These are phyloP conservation scores for Geum urbanum DNA, from an alignment of 306 rosid genomes.

Conservation along the genomic window DNA sequence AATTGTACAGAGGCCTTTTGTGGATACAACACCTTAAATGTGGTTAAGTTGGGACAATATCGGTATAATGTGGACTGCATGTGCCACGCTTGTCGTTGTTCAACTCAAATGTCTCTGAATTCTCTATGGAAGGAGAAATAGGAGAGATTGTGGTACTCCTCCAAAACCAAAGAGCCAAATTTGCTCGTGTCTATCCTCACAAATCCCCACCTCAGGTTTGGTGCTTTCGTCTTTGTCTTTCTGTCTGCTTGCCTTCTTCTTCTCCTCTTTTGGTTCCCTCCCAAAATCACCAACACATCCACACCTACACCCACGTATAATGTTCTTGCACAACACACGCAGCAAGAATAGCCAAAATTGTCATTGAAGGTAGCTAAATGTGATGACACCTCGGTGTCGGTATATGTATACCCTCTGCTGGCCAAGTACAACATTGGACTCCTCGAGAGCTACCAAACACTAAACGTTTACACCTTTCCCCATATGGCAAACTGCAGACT, in stretches of 20 bases:
- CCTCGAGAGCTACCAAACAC: constrained; percentile 42
- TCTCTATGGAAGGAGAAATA: constrained; percentile 23
- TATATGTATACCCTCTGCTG: constrained; percentile 62
- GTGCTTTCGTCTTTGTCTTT: constrained; percentile 35
- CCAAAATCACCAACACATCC: neutral
- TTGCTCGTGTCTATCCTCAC: neutral
- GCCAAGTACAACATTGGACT: constrained; percentile 57
- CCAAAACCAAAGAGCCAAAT: constrained; percentile 2
- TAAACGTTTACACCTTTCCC: constrained; percentile 81
- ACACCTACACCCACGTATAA: neutral
- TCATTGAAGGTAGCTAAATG: constrained; percentile 25
- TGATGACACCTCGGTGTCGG: constrained; percentile 25
- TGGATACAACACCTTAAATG: no score
- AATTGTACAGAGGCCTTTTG: no score
- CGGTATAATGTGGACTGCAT: no score
- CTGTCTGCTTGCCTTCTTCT: constrained; percentile 39
- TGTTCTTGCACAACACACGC: neutral
- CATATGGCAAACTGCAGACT: constrained; percentile 68
- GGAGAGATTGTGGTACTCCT: neutral
- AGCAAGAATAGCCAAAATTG: neutral
- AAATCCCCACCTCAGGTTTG: constrained; percentile 22
- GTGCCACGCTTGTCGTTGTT: no score
- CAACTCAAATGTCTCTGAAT: constrained; percentile 27
- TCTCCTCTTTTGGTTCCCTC: constrained; percentile 35
- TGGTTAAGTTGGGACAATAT: no score